Evolutionary conservation across 1,284 basidiomycete species (phyloP).

Genomic region (Testicularia cyperi): DNA sequence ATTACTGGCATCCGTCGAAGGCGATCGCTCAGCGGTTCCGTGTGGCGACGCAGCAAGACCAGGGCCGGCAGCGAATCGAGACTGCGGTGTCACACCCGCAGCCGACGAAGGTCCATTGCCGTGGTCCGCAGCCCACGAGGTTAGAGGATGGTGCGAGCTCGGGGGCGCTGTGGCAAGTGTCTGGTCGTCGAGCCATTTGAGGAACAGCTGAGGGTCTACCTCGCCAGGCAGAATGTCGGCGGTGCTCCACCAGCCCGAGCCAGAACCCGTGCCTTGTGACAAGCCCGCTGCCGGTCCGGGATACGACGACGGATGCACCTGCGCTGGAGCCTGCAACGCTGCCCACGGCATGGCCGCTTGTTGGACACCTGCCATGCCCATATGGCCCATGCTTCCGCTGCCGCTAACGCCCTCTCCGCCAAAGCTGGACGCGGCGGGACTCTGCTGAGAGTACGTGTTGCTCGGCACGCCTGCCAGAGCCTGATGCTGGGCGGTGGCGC

Average conservation of each 20-base stretch:
- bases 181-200: slow-evolving; percentile 39
- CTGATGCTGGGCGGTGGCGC: not conserved
- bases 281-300: too few relatives aligned
- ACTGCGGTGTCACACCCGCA: too few relatives aligned
- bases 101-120: too few relatives aligned
- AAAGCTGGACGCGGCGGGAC: not conserved
- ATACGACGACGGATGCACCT: slow-evolving; percentile 10
- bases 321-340: slow-evolving; percentile 2
- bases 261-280: too few relatives aligned
- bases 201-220: slow-evolving; percentile 37
- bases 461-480: too few relatives aligned
- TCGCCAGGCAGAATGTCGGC: slow-evolving; percentile 33
- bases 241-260: slow-evolving; percentile 38
- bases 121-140: slow-evolving; percentile 17
- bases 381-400: too few relatives aligned
- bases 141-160: slow-evolving; percentile 24
- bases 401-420: not conserved
- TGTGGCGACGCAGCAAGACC: too few relatives aligned
- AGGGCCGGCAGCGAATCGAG: too few relatives aligned
- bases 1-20: too few relatives aligned
- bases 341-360: not conserved
- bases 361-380: not conserved
- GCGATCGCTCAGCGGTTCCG: too few relatives aligned
- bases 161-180: slow-evolving; percentile 28
- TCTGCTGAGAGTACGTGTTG: too few relatives aligned